phyloP scores from a whole-genome alignment of 805 yeast species.

The Starmerella sirachaensis region DNA sequence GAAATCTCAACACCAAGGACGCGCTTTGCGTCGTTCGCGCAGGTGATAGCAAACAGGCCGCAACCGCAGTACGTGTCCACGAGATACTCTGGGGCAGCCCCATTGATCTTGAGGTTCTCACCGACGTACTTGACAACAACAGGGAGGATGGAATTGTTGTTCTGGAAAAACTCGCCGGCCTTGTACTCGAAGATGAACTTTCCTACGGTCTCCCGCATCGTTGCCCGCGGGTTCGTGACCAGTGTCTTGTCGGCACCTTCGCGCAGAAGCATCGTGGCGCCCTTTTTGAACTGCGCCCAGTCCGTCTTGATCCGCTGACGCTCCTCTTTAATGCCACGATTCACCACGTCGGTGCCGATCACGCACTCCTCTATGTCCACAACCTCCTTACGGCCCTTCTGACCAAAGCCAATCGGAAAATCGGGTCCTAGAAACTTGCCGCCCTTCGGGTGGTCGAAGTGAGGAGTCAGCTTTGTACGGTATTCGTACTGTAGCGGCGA shows the following conservation, averaged over 20 bases:
- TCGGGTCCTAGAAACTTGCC: constrained; percentile 11
- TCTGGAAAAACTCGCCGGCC: constrained; percentile 95
- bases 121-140: constrained; percentile 70
- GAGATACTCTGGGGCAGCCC: constrained; percentile 43
- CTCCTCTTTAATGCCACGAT: constrained; percentile 61
- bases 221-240: constrained; percentile 63
- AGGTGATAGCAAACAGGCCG: constrained; percentile 81
- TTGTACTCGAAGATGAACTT: constrained; percentile 64
- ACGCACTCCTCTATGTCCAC: constrained; percentile 90
- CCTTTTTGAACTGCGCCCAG: constrained; percentile 47
- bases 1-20: constrained; percentile 92
- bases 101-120: constrained; percentile 42
- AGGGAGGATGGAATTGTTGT: constrained; percentile 84
- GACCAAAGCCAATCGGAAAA: constrained; percentile 76
- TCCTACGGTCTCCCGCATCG: constrained; percentile 65
- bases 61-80: constrained; percentile 97
- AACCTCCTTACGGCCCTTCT: constrained; percentile 55
- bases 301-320: constrained; percentile 42
- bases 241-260: constrained; percentile 41
- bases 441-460: constrained; percentile 64
- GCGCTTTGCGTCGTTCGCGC: constrained; percentile 65
- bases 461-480: constrained; percentile 92
- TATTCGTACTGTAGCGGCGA: constrained; percentile 70
- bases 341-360: constrained; percentile 73
- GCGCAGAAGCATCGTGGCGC: constrained; percentile 77